Base-by-base conservation (phyloP, 805 yeast species). In the Peterozyma xylosa region DNA sequence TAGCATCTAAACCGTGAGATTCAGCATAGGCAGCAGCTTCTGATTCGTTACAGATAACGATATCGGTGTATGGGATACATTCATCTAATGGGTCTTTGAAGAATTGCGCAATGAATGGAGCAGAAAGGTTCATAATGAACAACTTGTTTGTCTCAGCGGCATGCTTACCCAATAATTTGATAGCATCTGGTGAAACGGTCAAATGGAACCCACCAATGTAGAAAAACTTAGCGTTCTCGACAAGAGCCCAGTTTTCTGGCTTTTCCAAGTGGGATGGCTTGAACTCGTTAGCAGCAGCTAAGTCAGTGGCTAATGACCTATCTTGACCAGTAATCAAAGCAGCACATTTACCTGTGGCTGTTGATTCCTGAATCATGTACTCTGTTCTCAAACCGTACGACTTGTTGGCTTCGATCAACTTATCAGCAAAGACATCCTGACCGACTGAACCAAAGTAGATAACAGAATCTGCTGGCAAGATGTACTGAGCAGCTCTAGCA, bases 191-290 rank as follows among this genome's bases (percentile, higher is more conserved):
- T 53, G 96, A 86, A 46, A 93, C 99, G 46, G 99, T 93, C 69
- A 93, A 76, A 68, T 93, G 99, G 87, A 82, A 93, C n/a, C 99
- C 99, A 58, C 98, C 99, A 60, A 93, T 85, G 77, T 93, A 93
- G 74, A 70, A 93, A 57, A 72, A 74, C 63, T 80, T 73, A 48
- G 91, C 98, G 41, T 70, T 72, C 67, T 87, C 89, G 49, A 93
- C 96, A 47, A 72, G 68, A 51, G 69, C 70, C 96, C 97, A 90
- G 76, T 90, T 87, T 67, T 84, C 95, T 52, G 95, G 86, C 60
- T 77, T 77, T 60, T 86, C 81, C 61, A 93, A 76, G 67, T 93
- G 98, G 47, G 78, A 78, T 42, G 91, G 82, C 60, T 84, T 85
- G 82, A 89, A 93, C 67, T 88, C 95, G 74, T 93, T 93, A 54